phyloP scores from a whole-genome alignment of 306 rosid species.

The Lablab purpureus region DNA sequence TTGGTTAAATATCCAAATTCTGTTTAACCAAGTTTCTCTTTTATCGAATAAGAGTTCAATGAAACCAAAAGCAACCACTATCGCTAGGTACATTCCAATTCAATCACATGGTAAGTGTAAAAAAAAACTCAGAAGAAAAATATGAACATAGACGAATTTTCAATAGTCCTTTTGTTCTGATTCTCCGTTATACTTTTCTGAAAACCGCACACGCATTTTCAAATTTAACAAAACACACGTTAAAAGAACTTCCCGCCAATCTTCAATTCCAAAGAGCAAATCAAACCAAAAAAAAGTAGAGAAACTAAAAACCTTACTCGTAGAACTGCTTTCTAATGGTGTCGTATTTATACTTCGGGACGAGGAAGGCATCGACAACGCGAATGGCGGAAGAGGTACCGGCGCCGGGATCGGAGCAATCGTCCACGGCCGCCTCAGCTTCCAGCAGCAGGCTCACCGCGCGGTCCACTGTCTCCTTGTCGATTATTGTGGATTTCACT shows the following conservation, averaged over 20 bases:
- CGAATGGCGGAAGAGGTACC: slow-evolving; percentile 49
- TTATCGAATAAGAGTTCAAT: not conserved
- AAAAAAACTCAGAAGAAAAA: not conserved
- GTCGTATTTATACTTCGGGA: slow-evolving; percentile 73
- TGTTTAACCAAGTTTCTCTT: not conserved
- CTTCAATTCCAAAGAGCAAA: slow-evolving; percentile 12
- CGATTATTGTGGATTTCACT: slow-evolving; percentile 77
- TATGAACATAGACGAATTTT: not conserved
- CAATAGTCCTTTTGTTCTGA: not conserved
- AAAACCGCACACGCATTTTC: not conserved
- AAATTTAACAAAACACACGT: not conserved
- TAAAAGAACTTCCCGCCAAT: not conserved
- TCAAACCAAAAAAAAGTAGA: not conserved
- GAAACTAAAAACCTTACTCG: slow-evolving; percentile 51
- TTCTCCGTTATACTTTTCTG: not conserved
- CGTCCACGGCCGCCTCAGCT: slow-evolving; percentile 60
- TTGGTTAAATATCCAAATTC: slow-evolving; percentile 4
- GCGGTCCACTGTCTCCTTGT: slow-evolving; percentile 69
- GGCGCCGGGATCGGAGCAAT: slow-evolving; percentile 10
- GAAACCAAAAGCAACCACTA: not conserved
- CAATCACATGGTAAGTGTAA: not conserved
- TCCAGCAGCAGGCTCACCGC: slow-evolving; percentile 55
- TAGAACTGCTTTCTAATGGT: slow-evolving; percentile 73
- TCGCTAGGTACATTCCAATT: not conserved
- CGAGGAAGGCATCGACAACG: slow-evolving; percentile 63